Percentiles rank a stretch among this genome's conserved stretches.
Evolutionary conservation across 208 protist genomes (phyloP).

Genomic region (Crithidia sp.): DNA sequence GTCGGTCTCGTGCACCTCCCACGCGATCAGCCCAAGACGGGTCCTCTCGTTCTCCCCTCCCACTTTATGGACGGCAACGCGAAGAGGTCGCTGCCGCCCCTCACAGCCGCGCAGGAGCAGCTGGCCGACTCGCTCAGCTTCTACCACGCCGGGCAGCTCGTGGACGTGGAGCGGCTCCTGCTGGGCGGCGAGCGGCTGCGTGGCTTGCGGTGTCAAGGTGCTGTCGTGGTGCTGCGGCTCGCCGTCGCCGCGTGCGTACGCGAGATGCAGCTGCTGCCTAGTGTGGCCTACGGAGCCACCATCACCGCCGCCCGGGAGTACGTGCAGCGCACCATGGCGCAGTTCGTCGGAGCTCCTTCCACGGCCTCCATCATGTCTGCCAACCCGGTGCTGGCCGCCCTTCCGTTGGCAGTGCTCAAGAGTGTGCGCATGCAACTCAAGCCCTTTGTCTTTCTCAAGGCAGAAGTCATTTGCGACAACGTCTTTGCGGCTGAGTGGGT

Average conservation of each 20-base stretch:
- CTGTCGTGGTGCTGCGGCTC: constrained; percentile 51
- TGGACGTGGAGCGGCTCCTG: constrained; percentile 61
- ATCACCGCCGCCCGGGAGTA: constrained; percentile 39
- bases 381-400: constrained; percentile 49
- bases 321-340: constrained; percentile 24
- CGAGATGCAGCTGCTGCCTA: constrained; percentile 34
- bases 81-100: constrained; percentile 11
- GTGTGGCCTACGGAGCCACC: constrained; percentile 17
- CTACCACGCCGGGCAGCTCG: constrained; percentile 58
- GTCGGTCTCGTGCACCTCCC: constrained; percentile 28
- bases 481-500: constrained; percentile 61
- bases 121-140: constrained; percentile 40
- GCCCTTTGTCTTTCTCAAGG: constrained; percentile 46
- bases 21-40: constrained; percentile 31
- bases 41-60: constrained; percentile 35
- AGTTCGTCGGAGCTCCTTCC: constrained; percentile 37
- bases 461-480: constrained; percentile 63
- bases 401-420: constrained; percentile 38
- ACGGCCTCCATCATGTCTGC: constrained; percentile 35
- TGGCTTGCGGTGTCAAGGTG: constrained; percentile 57
- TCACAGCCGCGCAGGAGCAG: constrained; percentile 34
- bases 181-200: constrained; percentile 48
- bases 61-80: constrained; percentile 29
- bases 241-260: constrained; percentile 31
- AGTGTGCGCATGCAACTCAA: constrained; percentile 49